These are phyloP conservation scores for Penicillium parvum DNA, from an alignment of 495 filamentous ascomycete species.

Conservation along the genomic window DNA sequence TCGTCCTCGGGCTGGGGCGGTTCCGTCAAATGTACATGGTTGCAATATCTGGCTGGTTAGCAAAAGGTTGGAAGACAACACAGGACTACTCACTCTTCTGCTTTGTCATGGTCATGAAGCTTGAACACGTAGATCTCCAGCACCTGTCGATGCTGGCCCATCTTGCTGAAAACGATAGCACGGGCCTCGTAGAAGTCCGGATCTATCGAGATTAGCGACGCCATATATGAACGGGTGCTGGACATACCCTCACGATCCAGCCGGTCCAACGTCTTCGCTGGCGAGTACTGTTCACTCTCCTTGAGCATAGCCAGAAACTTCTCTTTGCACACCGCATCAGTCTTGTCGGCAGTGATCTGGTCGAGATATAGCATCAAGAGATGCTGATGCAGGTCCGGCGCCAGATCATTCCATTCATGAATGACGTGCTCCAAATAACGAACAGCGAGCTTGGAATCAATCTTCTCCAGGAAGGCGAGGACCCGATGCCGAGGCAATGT, in stretches of 20 bases:
- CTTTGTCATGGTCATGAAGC: slow-evolving; percentile 77
- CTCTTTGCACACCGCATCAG: slow-evolving; percentile 53
- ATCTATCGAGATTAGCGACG: slow-evolving; percentile 44
- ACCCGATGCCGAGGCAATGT: slow-evolving; percentile 75
- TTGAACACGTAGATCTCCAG: slow-evolving; percentile 96
- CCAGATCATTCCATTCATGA: slow-evolving; percentile 76
- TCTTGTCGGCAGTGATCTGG: slow-evolving; percentile 43
- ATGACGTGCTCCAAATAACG: slow-evolving; percentile 91
- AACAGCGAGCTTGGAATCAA: slow-evolving; percentile 67
- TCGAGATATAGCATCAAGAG: slow-evolving; percentile 74
- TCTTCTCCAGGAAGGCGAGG: slow-evolving; percentile 62
- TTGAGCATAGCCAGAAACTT: slow-evolving; percentile 71
- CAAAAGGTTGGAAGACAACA: not conserved
- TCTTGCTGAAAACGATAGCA: slow-evolving; percentile 88
- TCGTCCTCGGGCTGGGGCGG: slow-evolving; percentile 40
- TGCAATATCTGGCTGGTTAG: slow-evolving; percentile 71
- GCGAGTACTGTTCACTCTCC: slow-evolving; percentile 73
- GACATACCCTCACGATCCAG: slow-evolving; percentile 72
- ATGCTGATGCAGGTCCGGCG: slow-evolving; percentile 80
- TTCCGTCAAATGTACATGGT: slow-evolving; percentile 65
- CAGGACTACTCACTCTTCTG: slow-evolving; percentile 72
- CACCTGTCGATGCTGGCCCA: slow-evolving; percentile 92
- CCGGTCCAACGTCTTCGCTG: slow-evolving; percentile 65
- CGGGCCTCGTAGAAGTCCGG: slow-evolving; percentile 84
- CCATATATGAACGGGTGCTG: no score